A percentile compares a stretch with the other conserved stretches of the same genome.
These are phyloP conservation scores for Sparassis latifolia DNA, from an alignment of 1,284 basidiomycete genomes.

Conservation along the genomic window DNA sequence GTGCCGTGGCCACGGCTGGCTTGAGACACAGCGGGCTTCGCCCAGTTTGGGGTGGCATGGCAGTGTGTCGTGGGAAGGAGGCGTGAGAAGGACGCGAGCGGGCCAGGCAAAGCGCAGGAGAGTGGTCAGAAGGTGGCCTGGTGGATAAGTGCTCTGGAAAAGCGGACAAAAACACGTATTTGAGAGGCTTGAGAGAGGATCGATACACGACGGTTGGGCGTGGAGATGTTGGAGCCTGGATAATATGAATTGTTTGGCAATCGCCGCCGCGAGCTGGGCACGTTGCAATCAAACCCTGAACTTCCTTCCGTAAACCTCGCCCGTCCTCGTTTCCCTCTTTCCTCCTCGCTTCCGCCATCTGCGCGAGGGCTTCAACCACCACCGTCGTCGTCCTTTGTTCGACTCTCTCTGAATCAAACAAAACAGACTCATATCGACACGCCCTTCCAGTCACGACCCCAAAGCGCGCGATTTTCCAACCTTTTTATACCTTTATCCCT, in stretches of 20 bases:
- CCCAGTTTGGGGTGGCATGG: too few species aligned
- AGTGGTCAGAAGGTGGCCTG: too few species aligned
- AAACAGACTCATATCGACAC: constrained; percentile 22
- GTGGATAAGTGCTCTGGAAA: too few species aligned
- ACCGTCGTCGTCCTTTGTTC: not conserved
- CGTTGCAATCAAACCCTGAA: constrained; percentile 67
- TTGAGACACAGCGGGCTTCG: too few species aligned
- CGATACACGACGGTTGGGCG: constrained; percentile 26
- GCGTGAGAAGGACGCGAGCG: too few species aligned
- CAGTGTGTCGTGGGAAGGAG: too few species aligned
- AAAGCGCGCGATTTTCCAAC: constrained; percentile 29
- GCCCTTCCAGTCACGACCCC: constrained; percentile 40
- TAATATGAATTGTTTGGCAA: constrained; percentile 16
- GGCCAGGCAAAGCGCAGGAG: too few species aligned
- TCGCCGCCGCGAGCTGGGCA: constrained; percentile 51
- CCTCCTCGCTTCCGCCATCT: constrained; percentile 10
- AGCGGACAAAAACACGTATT: not conserved
- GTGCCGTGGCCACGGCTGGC: too few species aligned
- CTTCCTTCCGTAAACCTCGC: constrained; percentile 36
- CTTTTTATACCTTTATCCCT: constrained; percentile 61
- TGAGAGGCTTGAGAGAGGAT: constrained; percentile 5
- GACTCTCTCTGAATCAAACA: too few species aligned
- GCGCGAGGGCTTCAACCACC: constrained; percentile 1
- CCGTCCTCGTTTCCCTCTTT: constrained; percentile 41
- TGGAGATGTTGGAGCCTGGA: constrained; percentile 10